phyloP scores from a whole-genome alignment of 768 basidiomycete species.

The Lactarius sanguifluus region DNA sequence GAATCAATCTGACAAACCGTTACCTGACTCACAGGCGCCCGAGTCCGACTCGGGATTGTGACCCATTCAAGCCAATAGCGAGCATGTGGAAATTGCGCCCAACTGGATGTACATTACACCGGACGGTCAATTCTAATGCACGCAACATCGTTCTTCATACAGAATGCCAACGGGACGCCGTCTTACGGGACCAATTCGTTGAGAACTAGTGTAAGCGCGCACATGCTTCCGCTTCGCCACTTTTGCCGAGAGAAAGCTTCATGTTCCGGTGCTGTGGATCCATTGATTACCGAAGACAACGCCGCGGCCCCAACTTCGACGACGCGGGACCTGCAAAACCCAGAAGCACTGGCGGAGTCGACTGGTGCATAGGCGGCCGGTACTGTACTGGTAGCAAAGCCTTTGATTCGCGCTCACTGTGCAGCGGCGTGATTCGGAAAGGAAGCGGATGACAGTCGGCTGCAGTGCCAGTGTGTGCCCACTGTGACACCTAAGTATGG shows the following conservation, averaged over 20 bases:
- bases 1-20: neutral
- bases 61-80: neutral
- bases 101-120: neutral
- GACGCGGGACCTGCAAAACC: neutral
- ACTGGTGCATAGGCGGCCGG: neutral
- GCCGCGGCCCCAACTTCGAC: neutral
- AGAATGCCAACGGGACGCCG: neutral
- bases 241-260: neutral
- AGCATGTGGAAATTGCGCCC: neutral
- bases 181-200: neutral
- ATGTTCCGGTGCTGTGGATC: neutral
- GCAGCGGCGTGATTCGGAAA: neutral
- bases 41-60: neutral
- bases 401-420: neutral
- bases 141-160: neutral
- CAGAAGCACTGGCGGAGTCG: neutral
- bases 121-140: neutral
- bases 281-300: neutral
- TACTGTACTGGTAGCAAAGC: no score
- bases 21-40: neutral
- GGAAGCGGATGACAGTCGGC: neutral
- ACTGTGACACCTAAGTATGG: neutral
- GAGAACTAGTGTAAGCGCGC: neutral
- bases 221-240: neutral
- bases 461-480: no score